Evolutionary conservation across 148 eudicot species (phyloP), one percentile per base, ranked within the genome.

Genomic region (Chenopodium suecicum): DNA sequence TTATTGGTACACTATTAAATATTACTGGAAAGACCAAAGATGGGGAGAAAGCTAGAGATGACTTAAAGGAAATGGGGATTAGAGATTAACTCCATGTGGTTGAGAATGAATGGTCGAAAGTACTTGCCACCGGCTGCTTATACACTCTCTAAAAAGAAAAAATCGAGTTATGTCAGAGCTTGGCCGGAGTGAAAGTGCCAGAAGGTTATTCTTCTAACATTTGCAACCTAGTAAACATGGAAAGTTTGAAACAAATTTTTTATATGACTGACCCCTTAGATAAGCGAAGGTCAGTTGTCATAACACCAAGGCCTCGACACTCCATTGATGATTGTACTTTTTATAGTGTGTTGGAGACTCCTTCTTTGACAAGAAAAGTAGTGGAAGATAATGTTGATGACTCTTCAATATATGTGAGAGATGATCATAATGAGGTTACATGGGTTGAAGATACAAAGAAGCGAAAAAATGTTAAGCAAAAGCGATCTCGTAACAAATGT

Each of bases 101-200:
- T 47, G 23, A 23, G 41, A 44, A 73, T 19, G 75, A 46, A 73
- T 9, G 27, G 20, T 31, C 2, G 22, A 48, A 74, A 22, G 11
- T 46, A 46, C 23, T 12, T 74, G 7, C 76, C 76, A 25, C 76
- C 76, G n/a, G 58, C 62, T 50, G 76, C 76, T 10, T 50, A 74
- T 9, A 74, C 76, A 10, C 32, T 74, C 8, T 74, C 76, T 20
- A 48, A 20, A 50, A 74, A 47, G 76, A 74, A 16, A 74, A 27
- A 47, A 25, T 9, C 2, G 34, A n/a, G 5, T 16, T 67, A 7
- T 27, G 70, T 29, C 17, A 27, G 29, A 25, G 17, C 29, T 67
- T 67, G 29, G 70, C 37, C 2, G 37, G 37, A n/a, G 70, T 67
- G 32, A 73, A 73, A 48, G 60, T 73, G 25, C 76, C 60, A 2